A percentile compares a stretch with the other conserved stretches of the same genome.
These are phyloP conservation scores for Fusarium napiforme DNA, from an alignment of 2,329 filamentous ascomycete genomes.

Conservation along the genomic window DNA sequence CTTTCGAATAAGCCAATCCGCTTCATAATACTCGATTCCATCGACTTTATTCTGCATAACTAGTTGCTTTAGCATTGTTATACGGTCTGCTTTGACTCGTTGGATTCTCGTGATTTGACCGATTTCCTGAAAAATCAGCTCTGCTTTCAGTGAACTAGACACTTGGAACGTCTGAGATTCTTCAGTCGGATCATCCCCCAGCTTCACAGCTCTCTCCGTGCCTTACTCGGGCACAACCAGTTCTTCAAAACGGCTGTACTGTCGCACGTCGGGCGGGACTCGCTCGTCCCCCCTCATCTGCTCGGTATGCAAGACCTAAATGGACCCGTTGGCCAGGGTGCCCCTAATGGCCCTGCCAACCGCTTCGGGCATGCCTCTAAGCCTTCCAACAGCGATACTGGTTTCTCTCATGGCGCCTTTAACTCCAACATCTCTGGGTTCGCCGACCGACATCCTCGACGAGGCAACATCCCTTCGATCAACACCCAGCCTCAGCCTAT, in stretches of 20 bases:
- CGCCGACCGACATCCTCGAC: conserved; percentile 85
- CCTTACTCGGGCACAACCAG: conserved; percentile 61
- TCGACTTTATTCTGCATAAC: conserved; percentile 39
- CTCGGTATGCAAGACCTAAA: conserved; percentile 93
- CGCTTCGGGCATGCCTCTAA: conserved; percentile 82
- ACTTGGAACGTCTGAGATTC: conserved; percentile 17
- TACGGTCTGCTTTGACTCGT: conserved; percentile 16
- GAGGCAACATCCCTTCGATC: conserved; percentile 88
- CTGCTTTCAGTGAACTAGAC: conserved; percentile 28
- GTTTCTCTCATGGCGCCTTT: conserved; percentile 93
- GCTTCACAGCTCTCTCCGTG: conserved; percentile 36
- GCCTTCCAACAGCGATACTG: conserved; percentile 84
- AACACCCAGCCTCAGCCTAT: conserved; percentile 84
- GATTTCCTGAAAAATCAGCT: conserved; percentile 9
- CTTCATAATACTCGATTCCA: conserved; percentile 40
- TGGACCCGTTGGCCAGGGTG: conserved; percentile 62
- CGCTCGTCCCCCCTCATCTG: conserved; percentile 85
- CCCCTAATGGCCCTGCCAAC: conserved; percentile 60
- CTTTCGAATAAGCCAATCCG: conserved; percentile 36
- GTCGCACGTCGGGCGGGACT: conserved; percentile 83
- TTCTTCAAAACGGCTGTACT: conserved; percentile 84
- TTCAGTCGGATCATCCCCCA: conserved; percentile 20
- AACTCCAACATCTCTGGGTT: conserved; percentile 87
- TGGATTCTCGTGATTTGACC: conserved; percentile 13
- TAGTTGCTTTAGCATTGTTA: conserved; percentile 36